Conservation (phyloP, 2,329 filamentous ascomycete species). For the Penicillium hesseltinei region DNA sequence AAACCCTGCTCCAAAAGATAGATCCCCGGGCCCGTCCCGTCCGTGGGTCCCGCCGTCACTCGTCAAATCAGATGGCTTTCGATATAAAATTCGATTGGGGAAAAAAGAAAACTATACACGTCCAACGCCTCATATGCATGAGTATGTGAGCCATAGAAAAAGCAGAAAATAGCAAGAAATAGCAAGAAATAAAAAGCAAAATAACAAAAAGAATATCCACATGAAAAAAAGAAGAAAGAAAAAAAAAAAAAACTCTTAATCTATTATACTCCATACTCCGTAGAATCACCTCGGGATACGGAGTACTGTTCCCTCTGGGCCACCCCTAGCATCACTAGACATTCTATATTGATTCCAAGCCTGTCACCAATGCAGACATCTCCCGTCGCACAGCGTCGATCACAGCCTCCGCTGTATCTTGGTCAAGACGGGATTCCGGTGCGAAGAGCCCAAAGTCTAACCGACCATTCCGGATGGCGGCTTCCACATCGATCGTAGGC, state of each 20-base stretch:
- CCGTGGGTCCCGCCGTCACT: conserved; percentile 15
- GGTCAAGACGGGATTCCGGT: conserved; percentile 14
- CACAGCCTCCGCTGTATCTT: conserved; percentile 11
- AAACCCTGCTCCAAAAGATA: background rate
- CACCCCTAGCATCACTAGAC: conserved; percentile 2
- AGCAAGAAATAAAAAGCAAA: background rate
- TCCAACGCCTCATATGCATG: conserved; percentile 22
- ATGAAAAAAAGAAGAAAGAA: background rate
- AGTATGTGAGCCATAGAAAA: background rate
- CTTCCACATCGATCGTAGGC: conserved; percentile 27
- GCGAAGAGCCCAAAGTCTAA: conserved; percentile 26
- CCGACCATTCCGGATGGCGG: conserved; percentile 20
- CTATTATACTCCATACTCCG: background rate
- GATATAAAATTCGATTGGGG: conserved; percentile 4
- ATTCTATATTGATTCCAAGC: conserved; percentile 2
- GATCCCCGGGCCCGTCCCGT: conserved; percentile 16
- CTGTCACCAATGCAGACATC: conserved; percentile 14
- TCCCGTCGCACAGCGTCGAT: conserved; percentile 17
- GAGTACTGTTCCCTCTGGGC: background rate
- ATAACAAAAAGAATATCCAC: background rate
- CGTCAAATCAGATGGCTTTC: conserved; percentile 7
- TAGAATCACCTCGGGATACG: background rate
- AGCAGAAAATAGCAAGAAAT: background rate
- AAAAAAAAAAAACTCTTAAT: background rate
- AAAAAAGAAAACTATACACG: conserved; percentile 11